Evolutionary conservation across 371 early-diverging fungal genomes (phyloP).

Genomic region (Massospora cicadina): DNA sequence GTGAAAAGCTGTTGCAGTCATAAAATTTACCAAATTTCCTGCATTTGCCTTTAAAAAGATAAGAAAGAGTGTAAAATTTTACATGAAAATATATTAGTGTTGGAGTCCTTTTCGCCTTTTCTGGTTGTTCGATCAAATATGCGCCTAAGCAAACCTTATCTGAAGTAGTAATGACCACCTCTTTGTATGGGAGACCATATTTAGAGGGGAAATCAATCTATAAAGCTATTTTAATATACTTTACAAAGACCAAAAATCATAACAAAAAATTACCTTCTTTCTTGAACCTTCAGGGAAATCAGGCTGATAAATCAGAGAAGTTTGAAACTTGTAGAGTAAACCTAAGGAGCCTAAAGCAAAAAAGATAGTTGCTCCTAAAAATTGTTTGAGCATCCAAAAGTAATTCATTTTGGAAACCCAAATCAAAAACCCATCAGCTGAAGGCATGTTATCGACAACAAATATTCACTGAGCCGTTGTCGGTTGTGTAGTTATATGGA

Average conservation of each 20-base stretch:
- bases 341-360: slow-evolving; percentile 25
- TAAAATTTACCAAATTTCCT: slow-evolving; percentile 64
- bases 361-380: slow-evolving; percentile 18
- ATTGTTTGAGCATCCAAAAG: slow-evolving; percentile 2
- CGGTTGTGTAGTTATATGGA: too few relatives aligned
- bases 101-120: slow-evolving; percentile 32
- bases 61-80: slow-evolving; percentile 13
- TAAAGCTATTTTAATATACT: not conserved
- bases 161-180: slow-evolving; percentile 44
- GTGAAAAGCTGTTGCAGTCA: not conserved
- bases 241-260: not conserved
- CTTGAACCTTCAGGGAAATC: slow-evolving; percentile 64
- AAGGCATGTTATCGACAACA: too few relatives aligned
- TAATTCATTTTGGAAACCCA: not conserved
- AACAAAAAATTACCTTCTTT: slow-evolving; percentile 24
- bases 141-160: slow-evolving; percentile 64
- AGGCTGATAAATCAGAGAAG: slow-evolving; percentile 68
- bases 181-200: slow-evolving; percentile 52
- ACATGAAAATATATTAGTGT: slow-evolving; percentile 77
- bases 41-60: slow-evolving; percentile 57
- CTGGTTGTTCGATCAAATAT: slow-evolving; percentile 48
- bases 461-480: too few relatives aligned
- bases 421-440: too few relatives aligned
- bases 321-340: slow-evolving; percentile 60
- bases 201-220: slow-evolving; percentile 59